phyloP scores from a whole-genome alignment of 1,284 basidiomycete genomes.

The Ceratobasidium theobromae region DNA sequence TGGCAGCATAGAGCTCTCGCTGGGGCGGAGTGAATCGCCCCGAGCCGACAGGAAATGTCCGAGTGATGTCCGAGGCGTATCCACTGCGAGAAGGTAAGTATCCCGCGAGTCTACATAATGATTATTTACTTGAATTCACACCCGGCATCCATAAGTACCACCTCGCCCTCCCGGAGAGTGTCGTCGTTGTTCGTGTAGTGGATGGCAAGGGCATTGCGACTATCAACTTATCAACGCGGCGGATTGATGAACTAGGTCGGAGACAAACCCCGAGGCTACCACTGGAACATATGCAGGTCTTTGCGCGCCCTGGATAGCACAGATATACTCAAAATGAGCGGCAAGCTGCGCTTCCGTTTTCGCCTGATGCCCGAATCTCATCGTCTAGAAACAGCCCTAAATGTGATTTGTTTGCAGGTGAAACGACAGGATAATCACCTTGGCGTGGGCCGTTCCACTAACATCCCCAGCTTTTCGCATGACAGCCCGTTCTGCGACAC shows the following conservation, averaged over 20 bases:
- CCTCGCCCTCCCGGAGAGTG: constrained; percentile 66
- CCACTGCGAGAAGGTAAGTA: constrained; percentile 54
- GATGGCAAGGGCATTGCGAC: constrained; percentile 83
- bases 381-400: constrained; percentile 55
- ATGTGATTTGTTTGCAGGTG: background rate
- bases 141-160: constrained; percentile 86
- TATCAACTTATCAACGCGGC: constrained; percentile 40
- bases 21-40: constrained; percentile 82
- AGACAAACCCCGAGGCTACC: constrained; percentile 80
- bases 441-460: constrained; percentile 72
- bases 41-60: constrained; percentile 53
- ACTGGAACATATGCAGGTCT: constrained; percentile 93
- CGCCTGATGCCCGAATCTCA: constrained; percentile 76
- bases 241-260: background rate
- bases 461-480: constrained; percentile 78
- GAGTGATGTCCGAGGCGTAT: constrained; percentile 87
- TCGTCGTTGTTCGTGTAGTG: constrained; percentile 93
- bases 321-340: constrained; percentile 87
- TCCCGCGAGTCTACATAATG: constrained; percentile 31
- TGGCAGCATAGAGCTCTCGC: constrained; percentile 78
- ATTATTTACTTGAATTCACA: constrained; percentile 78
- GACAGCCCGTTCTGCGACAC: constrained; percentile 62
- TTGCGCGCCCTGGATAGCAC: constrained; percentile 74
- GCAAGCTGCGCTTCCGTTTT: constrained; percentile 73
- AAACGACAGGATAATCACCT: constrained; percentile 50